Evolutionary conservation across 257 asterid species (phyloP), one percentile per base, ranked within the genome.

Genomic region (Paulownia fortunei): DNA sequence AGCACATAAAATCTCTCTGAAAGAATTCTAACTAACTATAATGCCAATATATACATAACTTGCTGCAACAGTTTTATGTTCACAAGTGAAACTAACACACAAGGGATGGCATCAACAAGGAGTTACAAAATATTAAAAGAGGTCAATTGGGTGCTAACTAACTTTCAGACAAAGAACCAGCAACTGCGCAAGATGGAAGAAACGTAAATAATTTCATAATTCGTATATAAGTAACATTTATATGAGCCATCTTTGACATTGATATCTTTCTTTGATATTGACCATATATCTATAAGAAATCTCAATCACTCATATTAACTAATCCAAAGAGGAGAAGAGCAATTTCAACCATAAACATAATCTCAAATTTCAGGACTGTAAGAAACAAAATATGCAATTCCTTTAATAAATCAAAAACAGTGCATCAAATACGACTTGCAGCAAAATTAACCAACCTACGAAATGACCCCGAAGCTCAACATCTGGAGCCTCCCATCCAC

Each of bases 381-480:
- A 26, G 18, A 62, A 44, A 24, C 13, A 70, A 46, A 47, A 41
- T 59, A 71, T 18, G 18, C 69, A 81, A 47, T 34, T 69, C 23
- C 73, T 9, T 46, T 9, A 44, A 66, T 55, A 60, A 63, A 42
- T 39, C 30, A 21, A 34, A 58, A 65, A 54, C 41, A 32, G 21
- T n/a, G 19, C 60, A 74, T 54, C 16, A 39, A 76, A 58, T 0
- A 54, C 62, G 32, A 42, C 11, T 11, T 9, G 64, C 73, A 49
- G 46, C 55, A 55, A 70, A 55, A 15, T 16, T 18, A 47, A 88
- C 94, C 67, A 51, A 95, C 99, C 99, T 73, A 95, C 99, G 77
- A 95, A 95, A 83, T 95, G 99, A 68, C 98, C 99, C 0, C 99
- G 96, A 39, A 95, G 98, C 94, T 95, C 97, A 2, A 56, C 1